Evolutionary conservation across 257 asterid genomes (phyloP).

Genomic region (Scutellaria barbata): DNA sequence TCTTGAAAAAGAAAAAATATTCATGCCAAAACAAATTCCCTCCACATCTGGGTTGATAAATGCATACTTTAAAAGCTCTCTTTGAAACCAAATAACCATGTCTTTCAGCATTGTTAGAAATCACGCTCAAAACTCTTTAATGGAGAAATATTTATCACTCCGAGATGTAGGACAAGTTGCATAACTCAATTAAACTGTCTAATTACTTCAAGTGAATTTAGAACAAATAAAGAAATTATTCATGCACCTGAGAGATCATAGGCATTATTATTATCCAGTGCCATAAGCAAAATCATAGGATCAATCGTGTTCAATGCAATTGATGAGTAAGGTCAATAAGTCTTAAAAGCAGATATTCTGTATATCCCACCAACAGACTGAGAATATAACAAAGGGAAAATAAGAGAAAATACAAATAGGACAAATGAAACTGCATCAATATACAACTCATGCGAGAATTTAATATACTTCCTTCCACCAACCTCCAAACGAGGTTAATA

Average conservation of each 20-base stretch:
- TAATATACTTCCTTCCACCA: not conserved
- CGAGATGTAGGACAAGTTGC: not conserved
- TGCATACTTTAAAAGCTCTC: not conserved
- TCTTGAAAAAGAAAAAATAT: no score
- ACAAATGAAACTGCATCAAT: not conserved
- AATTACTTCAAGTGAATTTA: constrained; percentile 1
- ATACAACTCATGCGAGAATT: not conserved
- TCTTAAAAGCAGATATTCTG: not conserved
- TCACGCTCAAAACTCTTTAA: not conserved
- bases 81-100: not conserved
- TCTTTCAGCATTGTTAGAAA: not conserved
- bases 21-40: no score
- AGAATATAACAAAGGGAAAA: no score
- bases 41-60: not conserved
- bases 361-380: not conserved
- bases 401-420: not conserved
- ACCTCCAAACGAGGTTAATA: not conserved
- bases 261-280: not conserved
- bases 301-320: not conserved
- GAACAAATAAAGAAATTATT: not conserved
- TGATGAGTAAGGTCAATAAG: no score
- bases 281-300: constrained; percentile 2
- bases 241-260: not conserved
- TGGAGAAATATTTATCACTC: not conserved
- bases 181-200: not conserved